These are phyloP conservation scores for Spinellus fusiger DNA, from an alignment of 192 early-diverging fungal species.

Conservation along the genomic window DNA sequence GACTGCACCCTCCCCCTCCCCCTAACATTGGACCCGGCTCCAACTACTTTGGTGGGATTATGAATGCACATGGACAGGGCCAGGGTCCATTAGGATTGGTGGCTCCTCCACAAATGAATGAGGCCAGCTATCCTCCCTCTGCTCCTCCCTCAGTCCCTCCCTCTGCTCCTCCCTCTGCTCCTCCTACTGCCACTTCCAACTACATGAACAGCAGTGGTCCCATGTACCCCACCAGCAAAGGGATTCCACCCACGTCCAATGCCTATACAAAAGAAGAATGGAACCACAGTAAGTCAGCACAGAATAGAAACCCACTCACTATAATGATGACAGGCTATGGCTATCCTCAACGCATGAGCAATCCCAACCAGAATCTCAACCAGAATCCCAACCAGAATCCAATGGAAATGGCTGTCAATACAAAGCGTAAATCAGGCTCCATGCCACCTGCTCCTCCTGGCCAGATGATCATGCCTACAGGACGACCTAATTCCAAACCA, in stretches of 20 bases:
- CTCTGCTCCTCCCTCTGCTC: background rate
- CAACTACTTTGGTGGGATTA: constrained; percentile 50
- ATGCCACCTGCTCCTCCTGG: background rate
- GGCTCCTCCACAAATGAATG: constrained; percentile 49
- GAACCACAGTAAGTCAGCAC: background rate
- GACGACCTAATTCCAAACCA: background rate
- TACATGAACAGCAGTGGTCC: constrained; percentile 22
- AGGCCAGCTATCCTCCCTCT: constrained; percentile 39
- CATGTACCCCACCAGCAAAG: constrained; percentile 26
- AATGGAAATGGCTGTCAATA: background rate
- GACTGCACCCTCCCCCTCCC: constrained; percentile 42
- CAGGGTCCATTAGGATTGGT: constrained; percentile 30
- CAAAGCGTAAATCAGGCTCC: constrained; percentile 14
- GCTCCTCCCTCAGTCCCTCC: constrained; percentile 27
- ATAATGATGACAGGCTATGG: too few species aligned
- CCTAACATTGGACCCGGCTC: constrained; percentile 59
- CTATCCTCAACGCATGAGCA: background rate
- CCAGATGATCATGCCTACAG: constrained; percentile 2
- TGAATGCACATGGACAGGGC: constrained; percentile 35
- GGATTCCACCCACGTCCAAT: background rate
- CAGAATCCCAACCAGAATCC: background rate
- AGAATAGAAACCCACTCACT: too few species aligned
- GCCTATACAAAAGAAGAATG: background rate
- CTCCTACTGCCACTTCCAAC: background rate
- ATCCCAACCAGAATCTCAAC: background rate